Evolutionary conservation across 2,329 filamentous ascomycete genomes (phyloP).

Genomic region (Ophiosphaerella narmari): DNA sequence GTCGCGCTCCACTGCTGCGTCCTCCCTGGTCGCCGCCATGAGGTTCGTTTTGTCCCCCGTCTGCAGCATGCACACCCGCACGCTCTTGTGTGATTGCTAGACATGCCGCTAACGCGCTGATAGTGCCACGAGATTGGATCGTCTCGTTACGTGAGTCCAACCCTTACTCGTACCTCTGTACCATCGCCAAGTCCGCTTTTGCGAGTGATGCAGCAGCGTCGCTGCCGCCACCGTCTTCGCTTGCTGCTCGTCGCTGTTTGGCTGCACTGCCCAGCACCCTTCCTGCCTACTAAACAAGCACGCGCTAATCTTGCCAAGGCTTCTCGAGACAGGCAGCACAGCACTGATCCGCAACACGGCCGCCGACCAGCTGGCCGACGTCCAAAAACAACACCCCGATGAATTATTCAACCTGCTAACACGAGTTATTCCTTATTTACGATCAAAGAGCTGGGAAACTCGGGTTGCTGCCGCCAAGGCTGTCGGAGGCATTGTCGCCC

Average conservation of each 20-base stretch:
- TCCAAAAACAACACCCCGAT: conserved; percentile 97
- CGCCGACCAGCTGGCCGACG: conserved; percentile 93
- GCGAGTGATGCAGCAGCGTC: background rate
- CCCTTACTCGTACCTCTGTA: conserved; percentile 10
- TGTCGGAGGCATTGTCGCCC: conserved; percentile 88
- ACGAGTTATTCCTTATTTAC: conserved; percentile 90
- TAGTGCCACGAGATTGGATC: conserved; percentile 47
- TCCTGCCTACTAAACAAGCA: background rate
- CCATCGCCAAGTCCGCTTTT: background rate
- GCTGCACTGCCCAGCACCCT: background rate
- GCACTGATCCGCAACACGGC: conserved; percentile 95
- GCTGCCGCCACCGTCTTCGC: background rate
- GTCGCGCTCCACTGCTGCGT: conserved; percentile 12
- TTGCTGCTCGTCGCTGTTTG: background rate
- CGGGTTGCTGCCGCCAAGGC: conserved; percentile 91
- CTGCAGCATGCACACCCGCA: conserved; percentile 33
- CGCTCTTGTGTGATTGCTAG: conserved; percentile 2
- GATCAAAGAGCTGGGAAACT: conserved; percentile 97
- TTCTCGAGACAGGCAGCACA: conserved; percentile 97
- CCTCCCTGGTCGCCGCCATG: conserved; percentile 25
- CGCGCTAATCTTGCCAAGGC: conserved; percentile 57
- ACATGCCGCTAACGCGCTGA: conserved; percentile 37
- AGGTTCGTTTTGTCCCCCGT: conserved; percentile 29
- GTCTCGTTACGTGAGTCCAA: conserved; percentile 45
- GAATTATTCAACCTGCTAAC: conserved; percentile 95